Conservation (phyloP, 2,329 filamentous ascomycete genomes). For the Dactylellina sp. region DNA sequence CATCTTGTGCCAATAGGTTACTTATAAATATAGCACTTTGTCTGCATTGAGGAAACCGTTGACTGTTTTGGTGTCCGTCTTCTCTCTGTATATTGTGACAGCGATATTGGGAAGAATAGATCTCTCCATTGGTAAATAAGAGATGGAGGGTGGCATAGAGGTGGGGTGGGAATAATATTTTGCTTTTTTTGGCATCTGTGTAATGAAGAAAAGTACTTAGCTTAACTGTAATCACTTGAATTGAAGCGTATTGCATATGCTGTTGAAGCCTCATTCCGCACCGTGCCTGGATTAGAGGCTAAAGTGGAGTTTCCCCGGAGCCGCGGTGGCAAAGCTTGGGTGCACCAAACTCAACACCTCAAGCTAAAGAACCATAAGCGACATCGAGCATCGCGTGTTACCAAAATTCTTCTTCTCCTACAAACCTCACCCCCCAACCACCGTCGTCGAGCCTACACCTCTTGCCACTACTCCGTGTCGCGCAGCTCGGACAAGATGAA, state of each 20-base stretch:
- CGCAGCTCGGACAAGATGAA: constrained; percentile 80
- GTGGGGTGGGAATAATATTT: constrained; percentile 19
- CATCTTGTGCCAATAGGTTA: constrained; percentile 66
- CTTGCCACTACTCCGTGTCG: constrained; percentile 3
- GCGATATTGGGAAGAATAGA: constrained; percentile 84
- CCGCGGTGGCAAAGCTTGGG: constrained; percentile 1
- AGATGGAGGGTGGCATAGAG: neutral
- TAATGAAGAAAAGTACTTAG: constrained; percentile 42
- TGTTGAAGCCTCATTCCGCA: neutral
- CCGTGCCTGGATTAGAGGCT: neutral
- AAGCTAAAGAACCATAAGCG: constrained; percentile 36
- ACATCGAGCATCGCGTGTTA: constrained; percentile 42
- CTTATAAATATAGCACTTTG: constrained; percentile 83
- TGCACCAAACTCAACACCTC: constrained; percentile 1
- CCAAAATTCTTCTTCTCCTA: constrained; percentile 19
- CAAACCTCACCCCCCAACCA: constrained; percentile 11
- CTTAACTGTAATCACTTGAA: constrained; percentile 38
- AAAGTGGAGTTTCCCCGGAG: neutral
- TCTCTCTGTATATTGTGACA: constrained; percentile 78
- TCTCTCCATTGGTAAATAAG: constrained; percentile 78
- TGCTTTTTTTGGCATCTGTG: constrained; percentile 30
- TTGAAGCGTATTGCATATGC: neutral
- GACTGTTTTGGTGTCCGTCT: constrained; percentile 78
- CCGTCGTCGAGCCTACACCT: constrained; percentile 10
- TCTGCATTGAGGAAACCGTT: constrained; percentile 87